Evolutionary conservation across 2,329 filamentous ascomycete genomes (phyloP), one percentile per base, ranked within the genome.

Genomic region (Dothidotthia symphoricarpi): DNA sequence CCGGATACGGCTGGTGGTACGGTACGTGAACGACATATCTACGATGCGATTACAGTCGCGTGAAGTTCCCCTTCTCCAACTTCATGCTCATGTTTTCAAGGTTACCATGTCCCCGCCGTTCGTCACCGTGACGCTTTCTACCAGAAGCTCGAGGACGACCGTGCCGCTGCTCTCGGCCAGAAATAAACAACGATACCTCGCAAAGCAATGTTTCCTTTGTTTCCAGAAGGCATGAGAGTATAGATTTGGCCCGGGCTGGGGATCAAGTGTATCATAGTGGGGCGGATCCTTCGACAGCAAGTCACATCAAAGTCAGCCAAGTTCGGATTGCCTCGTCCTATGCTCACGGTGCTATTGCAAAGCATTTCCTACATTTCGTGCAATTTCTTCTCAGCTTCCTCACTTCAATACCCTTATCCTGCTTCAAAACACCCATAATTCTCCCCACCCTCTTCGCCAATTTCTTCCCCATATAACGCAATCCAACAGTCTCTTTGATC

Each of bases 1-100:
- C 74, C 65, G 81, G 80, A 55, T 84, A 83, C 69, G 74, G 76
- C 63, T 85, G 76, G 73, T 84, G 81, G 81, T 84, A 84, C 71
- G 80, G 71, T 74, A 74, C 49, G 72, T 75, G 60, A 57, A 43
- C 24, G 32, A 28, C 28, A 16, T 31, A 16, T 28, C 34, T 13
- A 15, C 30, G 9, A 36, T 16, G 32, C 44, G 31, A 28, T 13
- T 27, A 19, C 10, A 28, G 29, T 25, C 31, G 8, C 19, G 31
- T 10, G 28, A 34, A 10, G 9, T 6, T 22, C 6, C 13, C n/a
- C 16, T 12, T 24, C 19, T 33, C 22, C 26, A 29, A 19, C 7
- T 24, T 13, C 9, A 33, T 24, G 34, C 49, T 47, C 31, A 46
- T 36, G 32, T 31, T n/a, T 24, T 26, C 14, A 53, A 81, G 79